Conservation (phyloP, 768 basidiomycete genomes). For the Grammothele lineata region DNA sequence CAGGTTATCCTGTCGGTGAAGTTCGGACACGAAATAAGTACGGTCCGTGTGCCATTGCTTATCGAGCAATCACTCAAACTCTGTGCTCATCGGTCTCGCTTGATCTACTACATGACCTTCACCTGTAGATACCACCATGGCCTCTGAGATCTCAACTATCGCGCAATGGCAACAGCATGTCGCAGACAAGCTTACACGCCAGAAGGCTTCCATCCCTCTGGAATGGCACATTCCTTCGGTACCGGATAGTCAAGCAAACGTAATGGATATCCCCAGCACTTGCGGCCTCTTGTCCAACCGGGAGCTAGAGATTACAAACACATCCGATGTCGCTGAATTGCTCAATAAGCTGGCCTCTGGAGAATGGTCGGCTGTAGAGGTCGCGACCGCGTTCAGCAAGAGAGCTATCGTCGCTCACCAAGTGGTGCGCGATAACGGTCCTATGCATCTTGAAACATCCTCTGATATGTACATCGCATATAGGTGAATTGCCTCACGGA, state of each 20-base stretch:
- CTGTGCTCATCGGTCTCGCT: no score
- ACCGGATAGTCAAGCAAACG: slow-evolving; percentile 40
- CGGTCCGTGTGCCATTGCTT: no score
- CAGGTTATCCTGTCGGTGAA: no score
- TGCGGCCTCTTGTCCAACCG: slow-evolving; percentile 49
- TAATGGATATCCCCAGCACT: slow-evolving; percentile 45
- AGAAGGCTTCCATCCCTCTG: slow-evolving; percentile 51
- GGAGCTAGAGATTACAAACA: slow-evolving; percentile 62
- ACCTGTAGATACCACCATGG: no score
- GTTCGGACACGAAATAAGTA: no score
- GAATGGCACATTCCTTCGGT: slow-evolving; percentile 55
- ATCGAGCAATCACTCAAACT: no score
- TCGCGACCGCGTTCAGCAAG: slow-evolving; percentile 38
- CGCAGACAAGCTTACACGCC: slow-evolving; percentile 23
- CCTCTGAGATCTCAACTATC: no score
- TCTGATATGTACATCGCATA: neutral
- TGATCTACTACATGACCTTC: no score
- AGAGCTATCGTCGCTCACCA: slow-evolving; percentile 44
- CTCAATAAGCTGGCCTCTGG: slow-evolving; percentile 47
- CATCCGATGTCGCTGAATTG: slow-evolving; percentile 37
- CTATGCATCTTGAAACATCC: no score
- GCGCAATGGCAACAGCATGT: slow-evolving; percentile 12
- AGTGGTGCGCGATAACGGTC: slow-evolving; percentile 24
- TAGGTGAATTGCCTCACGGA: slow-evolving; percentile 45
- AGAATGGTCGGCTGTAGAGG: slow-evolving; percentile 54